Evolutionary conservation across 2,329 filamentous ascomycete genomes (phyloP).

Genomic region (Rosellinia necatrix): DNA sequence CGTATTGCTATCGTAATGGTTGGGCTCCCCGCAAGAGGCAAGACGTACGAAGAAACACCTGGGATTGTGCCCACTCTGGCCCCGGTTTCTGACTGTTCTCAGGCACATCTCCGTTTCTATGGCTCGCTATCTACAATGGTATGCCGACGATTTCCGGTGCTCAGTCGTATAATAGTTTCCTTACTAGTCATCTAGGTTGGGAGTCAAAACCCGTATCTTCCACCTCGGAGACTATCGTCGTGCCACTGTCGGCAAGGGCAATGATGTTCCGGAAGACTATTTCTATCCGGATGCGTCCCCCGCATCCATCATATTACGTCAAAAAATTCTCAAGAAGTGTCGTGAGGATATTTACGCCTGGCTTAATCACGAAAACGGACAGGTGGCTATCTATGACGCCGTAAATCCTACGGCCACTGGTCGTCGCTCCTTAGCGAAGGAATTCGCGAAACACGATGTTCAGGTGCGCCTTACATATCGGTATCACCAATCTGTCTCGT

Average conservation of each 20-base stretch:
- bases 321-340: conserved; percentile 97
- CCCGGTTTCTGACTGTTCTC: conserved; percentile 25
- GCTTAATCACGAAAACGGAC: conserved; percentile 94
- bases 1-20: conserved; percentile 98
- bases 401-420: conserved; percentile 89
- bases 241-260: conserved; percentile 82
- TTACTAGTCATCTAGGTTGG: conserved; percentile 64
- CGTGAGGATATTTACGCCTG: conserved; percentile 97
- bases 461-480: conserved; percentile 57
- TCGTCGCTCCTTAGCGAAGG: conserved; percentile 83
- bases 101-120: conserved; percentile 95
- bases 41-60: conserved; percentile 73
- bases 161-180: neutral
- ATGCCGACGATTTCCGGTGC: conserved; percentile 36
- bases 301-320: conserved; percentile 86
- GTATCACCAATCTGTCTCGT: neutral
- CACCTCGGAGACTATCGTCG: conserved; percentile 96
- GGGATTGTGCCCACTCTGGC: neutral
- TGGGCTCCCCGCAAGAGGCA: conserved; percentile 90
- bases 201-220: conserved; percentile 97
- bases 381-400: conserved; percentile 97
- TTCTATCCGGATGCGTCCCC: conserved; percentile 96
- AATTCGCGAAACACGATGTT: conserved; percentile 97
- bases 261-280: conserved; percentile 92
- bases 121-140: conserved; percentile 91